Base-by-base conservation (phyloP, 2,329 filamentous ascomycete species). In the Eurotiales sp. region DNA sequence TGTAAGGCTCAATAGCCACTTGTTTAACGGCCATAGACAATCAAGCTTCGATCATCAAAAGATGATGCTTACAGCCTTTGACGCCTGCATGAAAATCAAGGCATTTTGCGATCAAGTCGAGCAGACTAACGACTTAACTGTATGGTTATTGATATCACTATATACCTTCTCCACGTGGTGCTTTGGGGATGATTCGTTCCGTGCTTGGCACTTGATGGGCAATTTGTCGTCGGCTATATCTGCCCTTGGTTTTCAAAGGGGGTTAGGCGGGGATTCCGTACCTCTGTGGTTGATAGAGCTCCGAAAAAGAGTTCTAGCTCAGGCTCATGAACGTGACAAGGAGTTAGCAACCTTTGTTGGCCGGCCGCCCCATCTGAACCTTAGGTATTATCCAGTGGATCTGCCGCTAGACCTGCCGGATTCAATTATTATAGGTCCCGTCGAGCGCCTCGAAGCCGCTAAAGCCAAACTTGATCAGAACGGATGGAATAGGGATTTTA, bases 401-500 rank as follows among this genome's bases (percentile, higher is more conserved):
- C 46, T 50, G 10, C 46, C 46, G 0, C 46, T 50, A 10, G 46
- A 50, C 27, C 15, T 50, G n/a, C 39, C 32, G 19, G 46, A 50
- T 17, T 37, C 39, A 6, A 29, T 41, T 43, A 21, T 50, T 21
- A 34, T 34, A 14, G 29, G 39, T 1, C 23, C 36, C n/a, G n/a
- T 27, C 8, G 39, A 50, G n/a, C 25, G 23, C 23, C 29, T 50
- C 15, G 46, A 42, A 21, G 29, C 39, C 12, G 46, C 46, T 19
- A 32, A 21, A 29, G 46, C 39, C 17, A 43, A 29, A 21, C 46
- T 50, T 23, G 46, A 50, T 14, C 27, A 39, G 29, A 43, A 50
- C 29, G 46, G 46, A 19, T 50, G 46, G 46, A 50, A 29, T 36
- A 34, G 36, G 23, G 46, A 43, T 50, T 37, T 39, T 8, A 39